These are phyloP conservation scores for Paramecium biaurelia DNA, from an alignment of 73 alveolate genomes.

Conservation along the genomic window DNA sequence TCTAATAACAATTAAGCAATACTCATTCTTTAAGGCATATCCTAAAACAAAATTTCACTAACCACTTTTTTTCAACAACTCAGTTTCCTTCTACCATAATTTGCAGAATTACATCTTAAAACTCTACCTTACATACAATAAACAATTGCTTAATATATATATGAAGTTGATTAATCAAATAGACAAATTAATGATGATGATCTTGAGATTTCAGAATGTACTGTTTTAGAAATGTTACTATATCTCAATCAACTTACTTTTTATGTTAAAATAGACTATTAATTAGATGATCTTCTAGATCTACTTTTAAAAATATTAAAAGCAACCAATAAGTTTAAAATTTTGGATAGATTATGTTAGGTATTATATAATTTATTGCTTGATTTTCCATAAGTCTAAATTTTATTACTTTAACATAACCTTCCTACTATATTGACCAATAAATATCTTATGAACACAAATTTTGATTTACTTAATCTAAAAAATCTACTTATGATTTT, in stretches of 20 bases:
- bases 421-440: not conserved
- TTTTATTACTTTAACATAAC: not conserved
- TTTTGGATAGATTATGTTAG: not conserved
- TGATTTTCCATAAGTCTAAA: not conserved
- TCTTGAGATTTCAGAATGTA: not conserved
- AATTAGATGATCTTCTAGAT: not conserved
- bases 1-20: not conserved
- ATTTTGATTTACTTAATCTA: not conserved
- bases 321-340: not conserved
- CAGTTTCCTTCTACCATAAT: not conserved
- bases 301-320: not conserved
- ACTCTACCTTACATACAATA: not conserved
- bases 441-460: not conserved
- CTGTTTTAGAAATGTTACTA: not conserved
- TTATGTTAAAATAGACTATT: not conserved
- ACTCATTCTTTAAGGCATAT: not conserved
- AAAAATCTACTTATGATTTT: not conserved
- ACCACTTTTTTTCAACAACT: not conserved
- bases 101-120: not conserved
- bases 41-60: not conserved
- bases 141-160: not conserved
- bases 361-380: not conserved
- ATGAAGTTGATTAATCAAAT: not conserved
- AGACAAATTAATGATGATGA: not conserved
- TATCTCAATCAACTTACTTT: not conserved